Evolutionary conservation across 2,329 filamentous ascomycete genomes (phyloP), one percentile per base, ranked within the genome.

Genomic region (Colletotrichum phormii): DNA sequence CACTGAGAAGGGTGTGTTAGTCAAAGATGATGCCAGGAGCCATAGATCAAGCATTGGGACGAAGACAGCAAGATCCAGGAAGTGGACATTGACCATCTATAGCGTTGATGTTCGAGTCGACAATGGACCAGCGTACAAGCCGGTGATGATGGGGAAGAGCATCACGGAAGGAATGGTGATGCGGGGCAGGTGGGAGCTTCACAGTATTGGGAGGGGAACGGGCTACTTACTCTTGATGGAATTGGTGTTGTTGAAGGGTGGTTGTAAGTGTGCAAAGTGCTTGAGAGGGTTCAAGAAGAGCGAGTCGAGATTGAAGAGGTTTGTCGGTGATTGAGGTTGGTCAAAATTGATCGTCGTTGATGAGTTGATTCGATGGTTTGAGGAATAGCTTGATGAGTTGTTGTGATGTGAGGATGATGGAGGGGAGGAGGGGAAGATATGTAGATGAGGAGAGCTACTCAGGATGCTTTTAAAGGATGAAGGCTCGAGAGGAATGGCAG

Each of bases 1-100:
- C 96, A 99, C 95, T 98, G 78, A 15, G 53, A 35, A 57, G 22
- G 54, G 33, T 1, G 18, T 69, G 66, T 76, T 74, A 77, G 76
- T 55, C 33, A 13, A 31, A 55, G 3, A 63, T 18, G 15, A 18
- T 26, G 15, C 46, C 2, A 51, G 6, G 11, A n/a, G 24, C 11
- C 24, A 22, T 15, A 3, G 13, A 8, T 42, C 60, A 29, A 7
- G 5, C 54, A 64, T 59, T 33, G 33, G 8, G 33, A 54, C 49
- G 63, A 24, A 15, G 51, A 4, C 26, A 13, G 5, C 26, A 9
- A 6, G 31, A 53, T 6, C 22, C 3, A 31, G 18, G 29, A 57
- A 70, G 26, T 60, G 42, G 12, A 26, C 15, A 46, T 4, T 61
- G 46, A 65, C 62, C 46, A 12, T 54, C 7, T 13, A 26, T n/a